Evolutionary conservation across 2,329 filamentous ascomycete species (phyloP).

Genomic region (Stachybotrys elegans): DNA sequence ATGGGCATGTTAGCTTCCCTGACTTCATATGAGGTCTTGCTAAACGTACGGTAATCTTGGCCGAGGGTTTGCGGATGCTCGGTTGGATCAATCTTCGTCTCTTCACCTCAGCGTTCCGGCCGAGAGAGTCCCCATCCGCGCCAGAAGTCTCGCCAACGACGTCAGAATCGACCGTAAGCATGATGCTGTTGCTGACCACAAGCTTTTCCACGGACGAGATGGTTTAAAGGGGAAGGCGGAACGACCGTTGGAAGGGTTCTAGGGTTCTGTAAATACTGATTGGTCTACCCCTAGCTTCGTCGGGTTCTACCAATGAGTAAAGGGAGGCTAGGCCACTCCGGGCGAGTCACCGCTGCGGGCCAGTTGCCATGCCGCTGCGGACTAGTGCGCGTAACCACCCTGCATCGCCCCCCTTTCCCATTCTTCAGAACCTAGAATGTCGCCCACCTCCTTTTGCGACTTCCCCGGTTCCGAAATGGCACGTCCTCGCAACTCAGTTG

Average conservation of each 20-base stretch:
- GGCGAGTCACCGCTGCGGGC: slow-evolving; percentile 1
- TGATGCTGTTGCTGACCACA: not conserved
- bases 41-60: slow-evolving; percentile 1
- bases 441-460: not conserved
- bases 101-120: not conserved
- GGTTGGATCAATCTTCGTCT: not conserved
- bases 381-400: not conserved
- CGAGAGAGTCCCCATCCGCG: slow-evolving; percentile 1
- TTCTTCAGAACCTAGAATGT: not conserved
- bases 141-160: not conserved
- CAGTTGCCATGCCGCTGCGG: not conserved
- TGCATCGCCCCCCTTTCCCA: not conserved
- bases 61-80: slow-evolving; percentile 1
- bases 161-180: not conserved
- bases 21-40: slow-evolving; percentile 1
- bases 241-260: slow-evolving; percentile 1
- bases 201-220: slow-evolving; percentile 1
- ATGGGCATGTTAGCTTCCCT: not conserved
- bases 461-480: slow-evolving; percentile 2
- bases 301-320: slow-evolving; percentile 1
- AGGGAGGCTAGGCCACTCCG: not conserved
- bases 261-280: slow-evolving; percentile 2
- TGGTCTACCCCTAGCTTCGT: not conserved
- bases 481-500: slow-evolving; percentile 4
- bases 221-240: slow-evolving; percentile 1